Conservation (phyloP, 306 rosid genomes). For the Malus asiatica region DNA sequence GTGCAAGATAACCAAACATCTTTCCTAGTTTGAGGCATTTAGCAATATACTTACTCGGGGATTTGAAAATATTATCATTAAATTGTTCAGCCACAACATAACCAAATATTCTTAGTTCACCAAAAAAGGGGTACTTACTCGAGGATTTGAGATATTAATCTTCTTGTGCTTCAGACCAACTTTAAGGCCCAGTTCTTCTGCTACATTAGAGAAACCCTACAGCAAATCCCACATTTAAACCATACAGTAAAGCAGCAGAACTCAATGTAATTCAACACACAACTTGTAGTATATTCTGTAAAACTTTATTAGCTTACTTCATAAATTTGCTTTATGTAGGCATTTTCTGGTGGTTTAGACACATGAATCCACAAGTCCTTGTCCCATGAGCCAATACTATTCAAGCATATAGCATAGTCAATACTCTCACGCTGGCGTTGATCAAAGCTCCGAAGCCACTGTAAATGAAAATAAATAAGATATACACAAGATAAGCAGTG, state of each 20-base stretch:
- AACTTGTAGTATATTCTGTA: not conserved
- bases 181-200: constrained; percentile 68
- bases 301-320: constrained; percentile 52
- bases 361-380: constrained; percentile 89
- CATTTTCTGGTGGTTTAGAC: constrained; percentile 96
- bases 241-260: constrained; percentile 5
- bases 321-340: constrained; percentile 72
- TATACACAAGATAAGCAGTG: constrained; percentile 2
- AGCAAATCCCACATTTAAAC: constrained; percentile 23
- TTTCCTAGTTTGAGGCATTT: not conserved
- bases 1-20: not conserved
- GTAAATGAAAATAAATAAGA: constrained; percentile 23
- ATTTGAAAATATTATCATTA: not conserved
- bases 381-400: constrained; percentile 92
- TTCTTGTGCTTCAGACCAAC: constrained; percentile 96
- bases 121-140: constrained; percentile 51
- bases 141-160: constrained; percentile 87
- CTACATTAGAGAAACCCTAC: constrained; percentile 87
- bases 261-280: constrained; percentile 9
- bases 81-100: not conserved
- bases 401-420: constrained; percentile 91
- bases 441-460: constrained; percentile 98
- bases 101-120: not conserved
- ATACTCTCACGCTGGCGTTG: constrained; percentile 92
- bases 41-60: not conserved